phyloP scores from a whole-genome alignment of 2,329 filamentous ascomycete genomes.

The Aureobasidium namibiae region DNA sequence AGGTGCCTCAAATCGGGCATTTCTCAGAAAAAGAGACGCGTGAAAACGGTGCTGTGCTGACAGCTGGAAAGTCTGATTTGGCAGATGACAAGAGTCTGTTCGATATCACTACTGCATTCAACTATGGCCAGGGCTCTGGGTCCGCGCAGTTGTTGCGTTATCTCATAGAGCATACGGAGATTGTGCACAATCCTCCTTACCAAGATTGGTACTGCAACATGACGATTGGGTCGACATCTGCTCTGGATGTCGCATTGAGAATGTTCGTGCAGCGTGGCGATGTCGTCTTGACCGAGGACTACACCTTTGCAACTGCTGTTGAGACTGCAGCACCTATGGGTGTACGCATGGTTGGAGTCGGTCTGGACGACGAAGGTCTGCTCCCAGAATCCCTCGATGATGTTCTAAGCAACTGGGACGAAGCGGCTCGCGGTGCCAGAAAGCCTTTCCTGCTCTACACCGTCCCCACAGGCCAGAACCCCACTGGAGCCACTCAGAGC shows the following conservation, averaged over 20 bases:
- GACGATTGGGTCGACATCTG: slow-evolving; percentile 77
- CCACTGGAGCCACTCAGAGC: slow-evolving; percentile 76
- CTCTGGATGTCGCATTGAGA: slow-evolving; percentile 73
- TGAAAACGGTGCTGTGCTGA: slow-evolving; percentile 52
- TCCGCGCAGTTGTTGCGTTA: slow-evolving; percentile 82
- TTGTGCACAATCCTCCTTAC: slow-evolving; percentile 80
- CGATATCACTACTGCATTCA: slow-evolving; percentile 82
- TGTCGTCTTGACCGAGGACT: slow-evolving; percentile 77
- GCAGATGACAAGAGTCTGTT: slow-evolving; percentile 51
- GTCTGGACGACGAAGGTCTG: slow-evolving; percentile 60
- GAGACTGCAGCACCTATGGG: slow-evolving; percentile 59
- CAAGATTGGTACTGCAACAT: slow-evolving; percentile 81
- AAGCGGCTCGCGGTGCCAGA: slow-evolving; percentile 43
- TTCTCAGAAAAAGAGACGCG: slow-evolving; percentile 63
- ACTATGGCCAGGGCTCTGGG: slow-evolving; percentile 85
- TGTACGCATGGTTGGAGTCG: slow-evolving; percentile 50
- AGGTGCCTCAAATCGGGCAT: slow-evolving; percentile 58
- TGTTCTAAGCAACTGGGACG: slow-evolving; percentile 59
- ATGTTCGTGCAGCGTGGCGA: slow-evolving; percentile 74
- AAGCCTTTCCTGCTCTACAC: slow-evolving; percentile 65
- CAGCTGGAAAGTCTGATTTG: slow-evolving; percentile 77
- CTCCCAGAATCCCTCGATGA: slow-evolving; percentile 54
- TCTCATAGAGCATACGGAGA: slow-evolving; percentile 90
- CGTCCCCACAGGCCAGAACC: slow-evolving; percentile 79
- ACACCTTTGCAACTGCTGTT: slow-evolving; percentile 74